Percentiles rank a stretch among this genome's conserved stretches.
phyloP scores from a whole-genome alignment of 2,329 filamentous ascomycete species.

The Stemphylium vesicarium region DNA sequence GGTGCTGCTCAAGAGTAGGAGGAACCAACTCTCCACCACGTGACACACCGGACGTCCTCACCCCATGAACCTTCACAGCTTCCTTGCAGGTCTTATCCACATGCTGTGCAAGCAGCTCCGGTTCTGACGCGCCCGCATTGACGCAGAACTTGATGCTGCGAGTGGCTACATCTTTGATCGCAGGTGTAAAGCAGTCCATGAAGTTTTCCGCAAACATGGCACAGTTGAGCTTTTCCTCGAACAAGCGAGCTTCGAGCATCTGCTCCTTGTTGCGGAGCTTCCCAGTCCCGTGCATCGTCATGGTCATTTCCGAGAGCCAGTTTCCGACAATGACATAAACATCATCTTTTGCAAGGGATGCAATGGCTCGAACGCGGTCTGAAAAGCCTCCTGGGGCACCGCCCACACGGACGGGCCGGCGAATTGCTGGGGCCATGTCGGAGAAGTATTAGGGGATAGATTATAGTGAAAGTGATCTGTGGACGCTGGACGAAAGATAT shows the following conservation, averaged over 20 bases:
- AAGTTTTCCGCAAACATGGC: constrained; percentile 51
- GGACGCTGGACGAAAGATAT: too few species aligned
- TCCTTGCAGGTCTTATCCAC: constrained; percentile 37
- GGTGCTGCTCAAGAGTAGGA: too few species aligned
- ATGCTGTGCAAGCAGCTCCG: constrained; percentile 32
- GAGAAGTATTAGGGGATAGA: background rate
- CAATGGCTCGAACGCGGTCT: constrained; percentile 52
- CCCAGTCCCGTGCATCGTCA: constrained; percentile 37
- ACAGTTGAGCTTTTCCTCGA: constrained; percentile 45
- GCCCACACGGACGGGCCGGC: constrained; percentile 50
- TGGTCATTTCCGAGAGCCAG: constrained; percentile 42
- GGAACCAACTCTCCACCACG: too few species aligned
- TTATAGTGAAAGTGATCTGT: background rate
- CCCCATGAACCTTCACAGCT: too few species aligned
- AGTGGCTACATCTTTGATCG: constrained; percentile 39
- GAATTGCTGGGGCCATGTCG: constrained; percentile 30
- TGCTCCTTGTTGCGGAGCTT: constrained; percentile 43
- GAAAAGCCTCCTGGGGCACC: constrained; percentile 54
- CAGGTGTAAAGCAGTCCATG: constrained; percentile 55
- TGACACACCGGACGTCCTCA: too few species aligned
- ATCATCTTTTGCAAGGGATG: constrained; percentile 47
- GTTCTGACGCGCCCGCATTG: constrained; percentile 43
- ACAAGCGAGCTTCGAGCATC: constrained; percentile 51
- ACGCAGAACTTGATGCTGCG: constrained; percentile 41
- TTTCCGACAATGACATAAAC: constrained; percentile 46